Conservation (phyloP, 805 yeast species). For the Hanseniaspora thailandica region DNA sequence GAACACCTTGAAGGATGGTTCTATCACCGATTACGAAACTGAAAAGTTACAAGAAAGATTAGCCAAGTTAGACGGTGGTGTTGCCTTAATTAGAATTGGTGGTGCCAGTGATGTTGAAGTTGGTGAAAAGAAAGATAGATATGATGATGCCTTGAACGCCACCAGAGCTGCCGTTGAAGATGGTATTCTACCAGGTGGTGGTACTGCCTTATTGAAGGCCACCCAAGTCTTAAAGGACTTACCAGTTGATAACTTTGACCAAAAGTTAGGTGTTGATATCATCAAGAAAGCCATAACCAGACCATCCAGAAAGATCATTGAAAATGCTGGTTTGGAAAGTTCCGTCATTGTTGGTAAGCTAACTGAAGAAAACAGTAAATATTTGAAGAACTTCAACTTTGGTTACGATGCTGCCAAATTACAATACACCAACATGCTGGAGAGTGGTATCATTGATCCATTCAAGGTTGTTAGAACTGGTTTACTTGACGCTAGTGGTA, state of each 20-base stretch:
- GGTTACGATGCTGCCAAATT: constrained; percentile 92
- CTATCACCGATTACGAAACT: constrained; percentile 76
- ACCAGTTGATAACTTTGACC: constrained; percentile 81
- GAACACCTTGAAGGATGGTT: constrained; percentile 57
- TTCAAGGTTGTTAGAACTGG: constrained; percentile 96
- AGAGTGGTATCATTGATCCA: constrained; percentile 96
- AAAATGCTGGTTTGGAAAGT: constrained; percentile 96
- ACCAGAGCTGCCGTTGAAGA: constrained; percentile 98
- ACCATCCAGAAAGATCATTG: constrained; percentile 92
- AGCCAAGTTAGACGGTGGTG: constrained; percentile 96
- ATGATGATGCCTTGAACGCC: constrained; percentile 95
- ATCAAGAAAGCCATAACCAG: constrained; percentile 84
- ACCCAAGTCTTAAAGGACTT: constrained; percentile 59
- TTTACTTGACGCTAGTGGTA: constrained; percentile 91
- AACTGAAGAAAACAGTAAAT: constrained; percentile 26
- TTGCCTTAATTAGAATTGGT: constrained; percentile 95
- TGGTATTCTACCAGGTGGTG: constrained; percentile 99
- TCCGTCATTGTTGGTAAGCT: constrained; percentile 91
- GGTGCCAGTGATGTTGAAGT: constrained; percentile 96
- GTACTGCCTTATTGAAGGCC: constrained; percentile 94
- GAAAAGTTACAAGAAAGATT: constrained; percentile 96
- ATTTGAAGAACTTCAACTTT: constrained; percentile 61
- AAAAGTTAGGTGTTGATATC: constrained; percentile 87
- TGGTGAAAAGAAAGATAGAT: constrained; percentile 98
- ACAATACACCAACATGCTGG: constrained; percentile 89